Evolutionary conservation across 768 basidiomycete species (phyloP), one percentile per base, ranked within the genome.

Genomic region (Phaeotremella skinneri): DNA sequence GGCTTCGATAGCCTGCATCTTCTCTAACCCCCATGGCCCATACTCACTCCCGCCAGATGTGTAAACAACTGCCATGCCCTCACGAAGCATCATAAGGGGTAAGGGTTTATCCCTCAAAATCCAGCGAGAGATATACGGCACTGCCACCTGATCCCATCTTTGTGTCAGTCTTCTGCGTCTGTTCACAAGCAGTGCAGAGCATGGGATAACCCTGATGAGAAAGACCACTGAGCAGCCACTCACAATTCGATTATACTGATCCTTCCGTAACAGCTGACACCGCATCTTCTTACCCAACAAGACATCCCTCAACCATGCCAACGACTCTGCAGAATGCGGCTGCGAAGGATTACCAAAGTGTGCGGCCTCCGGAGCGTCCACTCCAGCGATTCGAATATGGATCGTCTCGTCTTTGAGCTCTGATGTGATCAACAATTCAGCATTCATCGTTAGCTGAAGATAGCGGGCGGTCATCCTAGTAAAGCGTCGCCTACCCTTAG

Each of bases 321-420:
- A 74, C 52, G 86, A 86, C 70, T 96, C 91, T n/a, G 78, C 75
- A 0, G 86, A 79, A 56, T 85, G 86, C 0, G 86, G 85, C 69
- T 96, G 92, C 0, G 83, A 83, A 9, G 85, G 83, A 50, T 85
- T 83, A 21, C 93, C 93, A 63, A 91, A 94, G 74, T 96, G 89
- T 0, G 85, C 80, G n/a, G 81, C 83, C 81, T 98, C 93, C 0
- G 93, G 93, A 0, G 93, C 93, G 72, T 98, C 93, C 3, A 91
- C 85, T 0, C 90, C 93, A 14, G 89, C 89, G 27, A 98, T 84
- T 14, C 93, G 85, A 27, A 98, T 85, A 68, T 89, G 87, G 17
- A 97, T 80, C 1, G 93, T 96, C 66, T 90, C 79, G 61, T 86
- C 83, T 71, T 84, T 88, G 48, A 93, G 80, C 0, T 84, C 91